Percentiles rank a stretch among this genome's conserved stretches.
Conservation (phyloP, 106 monocot species). For the Narthecium ossifragum region DNA sequence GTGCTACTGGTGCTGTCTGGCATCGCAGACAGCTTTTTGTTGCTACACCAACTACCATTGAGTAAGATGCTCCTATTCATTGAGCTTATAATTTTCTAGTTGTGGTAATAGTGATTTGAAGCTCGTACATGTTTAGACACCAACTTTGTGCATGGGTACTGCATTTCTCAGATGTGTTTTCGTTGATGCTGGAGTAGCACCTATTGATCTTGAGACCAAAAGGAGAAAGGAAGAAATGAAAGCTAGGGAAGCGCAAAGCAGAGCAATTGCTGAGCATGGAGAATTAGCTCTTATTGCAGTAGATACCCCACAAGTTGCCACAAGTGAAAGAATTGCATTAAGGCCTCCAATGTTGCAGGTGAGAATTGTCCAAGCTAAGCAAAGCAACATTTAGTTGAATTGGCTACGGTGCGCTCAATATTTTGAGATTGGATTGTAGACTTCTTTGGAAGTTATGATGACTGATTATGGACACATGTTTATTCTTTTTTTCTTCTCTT, state of each 20-base stretch:
- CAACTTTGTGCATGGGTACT: not conserved
- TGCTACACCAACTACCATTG: constrained; percentile 94
- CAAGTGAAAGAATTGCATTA: constrained; percentile 44
- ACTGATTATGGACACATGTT: too few relatives aligned
- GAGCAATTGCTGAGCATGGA: constrained; percentile 64
- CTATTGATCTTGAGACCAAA: constrained; percentile 90
- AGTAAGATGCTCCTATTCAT: constrained; percentile 44
- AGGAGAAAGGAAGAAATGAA: constrained; percentile 95
- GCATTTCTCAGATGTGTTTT: constrained; percentile 69
- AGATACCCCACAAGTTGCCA: constrained; percentile 36
- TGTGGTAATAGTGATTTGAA: not conserved
- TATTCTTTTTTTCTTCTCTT: too few relatives aligned
- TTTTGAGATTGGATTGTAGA: too few relatives aligned
- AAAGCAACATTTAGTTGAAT: too few relatives aligned
- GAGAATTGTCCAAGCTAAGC: too few relatives aligned
- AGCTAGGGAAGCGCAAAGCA: constrained; percentile 63
- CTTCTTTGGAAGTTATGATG: too few relatives aligned
- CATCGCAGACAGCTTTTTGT: constrained; percentile 97
- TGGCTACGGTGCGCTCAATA: too few relatives aligned
- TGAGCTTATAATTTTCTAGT: not conserved
- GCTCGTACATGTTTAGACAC: not conserved
- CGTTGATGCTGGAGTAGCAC: constrained; percentile 97
- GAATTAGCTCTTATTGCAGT: constrained; percentile 66
- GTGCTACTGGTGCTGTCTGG: constrained; percentile 96
- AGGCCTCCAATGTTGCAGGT: constrained; percentile 82